Conservation (phyloP, 352 stramenopile genomes). For the Phytopythium litorale region DNA sequence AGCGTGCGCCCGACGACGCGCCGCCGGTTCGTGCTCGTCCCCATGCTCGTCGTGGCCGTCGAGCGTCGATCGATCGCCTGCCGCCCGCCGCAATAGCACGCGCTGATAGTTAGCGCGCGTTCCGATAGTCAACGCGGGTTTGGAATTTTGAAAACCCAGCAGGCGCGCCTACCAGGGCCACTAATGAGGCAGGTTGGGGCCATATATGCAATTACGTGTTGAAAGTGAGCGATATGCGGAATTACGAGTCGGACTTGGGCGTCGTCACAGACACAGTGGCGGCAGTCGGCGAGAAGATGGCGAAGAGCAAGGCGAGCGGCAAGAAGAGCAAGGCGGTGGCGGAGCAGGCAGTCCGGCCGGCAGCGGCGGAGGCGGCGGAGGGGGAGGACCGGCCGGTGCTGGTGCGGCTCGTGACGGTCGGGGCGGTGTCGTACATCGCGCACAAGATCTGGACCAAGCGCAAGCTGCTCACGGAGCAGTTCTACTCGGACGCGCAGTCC, state of each 20-base stretch:
- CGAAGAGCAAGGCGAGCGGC: constrained; percentile 6
- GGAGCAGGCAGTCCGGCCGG: background rate
- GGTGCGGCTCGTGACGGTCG: constrained; percentile 56
- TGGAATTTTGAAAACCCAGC: background rate
- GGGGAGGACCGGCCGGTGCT: constrained; percentile 31
- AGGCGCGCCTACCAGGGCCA: too few relatives aligned
- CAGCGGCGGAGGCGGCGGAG: constrained; percentile 11
- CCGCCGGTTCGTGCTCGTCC: constrained; percentile 25
- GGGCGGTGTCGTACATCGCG: constrained; percentile 62
- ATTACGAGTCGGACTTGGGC: background rate
- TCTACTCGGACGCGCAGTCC: constrained; percentile 61
- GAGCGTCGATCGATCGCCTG: background rate
- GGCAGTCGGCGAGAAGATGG: background rate
- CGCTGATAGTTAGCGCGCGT: too few relatives aligned
- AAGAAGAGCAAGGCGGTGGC: background rate
- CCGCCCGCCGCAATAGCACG: too few relatives aligned
- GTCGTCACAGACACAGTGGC: background rate
- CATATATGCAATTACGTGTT: too few relatives aligned
- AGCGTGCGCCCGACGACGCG: constrained; percentile 35
- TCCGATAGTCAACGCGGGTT: background rate
- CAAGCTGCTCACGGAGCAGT: constrained; percentile 48
- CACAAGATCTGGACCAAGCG: constrained; percentile 83
- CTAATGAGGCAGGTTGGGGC: too few relatives aligned
- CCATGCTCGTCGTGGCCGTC: constrained; percentile 17
- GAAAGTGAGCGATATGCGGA: too few relatives aligned